These are phyloP conservation scores for Datura wrightii DNA, from an alignment of 257 asterid genomes.

Conservation along the genomic window DNA sequence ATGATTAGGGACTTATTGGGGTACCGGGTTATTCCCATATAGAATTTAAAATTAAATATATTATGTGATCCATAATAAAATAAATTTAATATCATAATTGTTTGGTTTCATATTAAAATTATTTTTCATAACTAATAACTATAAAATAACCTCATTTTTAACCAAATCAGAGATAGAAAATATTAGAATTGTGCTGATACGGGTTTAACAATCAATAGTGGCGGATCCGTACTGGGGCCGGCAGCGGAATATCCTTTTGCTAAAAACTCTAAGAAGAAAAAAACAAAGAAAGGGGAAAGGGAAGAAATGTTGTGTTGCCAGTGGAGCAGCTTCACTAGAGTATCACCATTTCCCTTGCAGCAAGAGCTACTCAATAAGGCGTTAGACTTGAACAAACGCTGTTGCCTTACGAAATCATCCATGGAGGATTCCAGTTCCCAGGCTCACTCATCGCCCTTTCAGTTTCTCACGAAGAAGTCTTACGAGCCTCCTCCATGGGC, in stretches of 20 bases:
- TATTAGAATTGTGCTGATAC: neutral
- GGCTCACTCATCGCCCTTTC: neutral
- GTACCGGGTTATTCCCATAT: no score
- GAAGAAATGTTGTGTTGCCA: neutral
- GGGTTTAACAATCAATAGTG: neutral
- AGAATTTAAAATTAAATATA: neutral
- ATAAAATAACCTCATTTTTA: neutral
- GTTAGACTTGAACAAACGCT: neutral
- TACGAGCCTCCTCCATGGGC: slow-evolving; percentile 90
- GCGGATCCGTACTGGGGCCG: neutral
- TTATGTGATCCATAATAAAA: no score
- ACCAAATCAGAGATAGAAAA: no score
- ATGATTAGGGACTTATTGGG: no score
- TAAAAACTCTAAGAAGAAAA: neutral
- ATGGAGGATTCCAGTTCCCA: slow-evolving; percentile 14
- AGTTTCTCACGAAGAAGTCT: slow-evolving; percentile 66
- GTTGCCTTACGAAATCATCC: neutral
- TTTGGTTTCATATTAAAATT: neutral
- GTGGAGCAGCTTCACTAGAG: slow-evolving; percentile 19
- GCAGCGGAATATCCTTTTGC: neutral
- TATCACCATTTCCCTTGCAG: neutral
- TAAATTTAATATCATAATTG: no score
- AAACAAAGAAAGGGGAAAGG: neutral
- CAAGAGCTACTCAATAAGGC: neutral
- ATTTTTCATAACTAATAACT: neutral